Percentiles rank a stretch among this genome's conserved stretches.
Conservation (phyloP, 164 flowering plant genomes). For the Vitis vinifera region ASM3070453v1 NC_081815.1:4811501-4812000, state of each 20-base stretch:
- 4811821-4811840: constrained; percentile 1
- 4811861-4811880: background rate
- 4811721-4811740: background rate
- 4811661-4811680: constrained; percentile 1
- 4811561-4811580: background rate
- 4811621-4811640: constrained; percentile 3
- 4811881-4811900: background rate
- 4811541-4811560: background rate
- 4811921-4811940: background rate
- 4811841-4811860: background rate
- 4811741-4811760: constrained; percentile 1
- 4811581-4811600: background rate
- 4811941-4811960: background rate
- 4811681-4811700: background rate
- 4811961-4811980: background rate
- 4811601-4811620: background rate
- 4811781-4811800: background rate
- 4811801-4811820: constrained; percentile 14
- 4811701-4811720: background rate
- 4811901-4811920: background rate
- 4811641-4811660: constrained; percentile 5
- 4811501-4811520: too few species aligned
- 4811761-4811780: background rate
- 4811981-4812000: background rate
- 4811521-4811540: too few species aligned